Base-by-base conservation (phyloP, 805 yeast genomes). In the Ogataea henricii region DNA sequence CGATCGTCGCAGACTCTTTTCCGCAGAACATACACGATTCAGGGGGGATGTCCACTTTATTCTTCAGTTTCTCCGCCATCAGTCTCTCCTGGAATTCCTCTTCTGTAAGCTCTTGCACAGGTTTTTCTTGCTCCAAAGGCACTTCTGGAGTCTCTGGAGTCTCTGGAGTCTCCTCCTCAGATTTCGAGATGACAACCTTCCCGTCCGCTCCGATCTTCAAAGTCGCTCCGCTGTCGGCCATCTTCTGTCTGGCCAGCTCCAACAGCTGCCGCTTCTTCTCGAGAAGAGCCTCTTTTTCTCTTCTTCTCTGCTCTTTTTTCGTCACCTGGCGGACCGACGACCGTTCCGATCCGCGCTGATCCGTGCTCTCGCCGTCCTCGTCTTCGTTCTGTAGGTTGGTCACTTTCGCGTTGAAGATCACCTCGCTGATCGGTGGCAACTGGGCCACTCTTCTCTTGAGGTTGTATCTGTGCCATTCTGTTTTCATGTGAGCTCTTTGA, bases 381-480 rank as follows among this genome's bases (percentile, higher is more conserved):
- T 59, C 68, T 18, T 51, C 52, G 12, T 47, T 49, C 7, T 49
- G 25, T 18, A 53, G 8, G 18, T 32, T 52, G 12, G 58, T 45
- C 16, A 67, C 70, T 45, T 67, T 67, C 3, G 51, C 40, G 41
- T 58, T 58, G 48, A 67, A 67, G 5, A 57, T 45, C 4, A 49
- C 48, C 43, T 67, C 69, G 6, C 51, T 47, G 25, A 90, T 80
- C 1, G 96, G 85, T 6, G 91, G 85, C 48, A 90, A 69, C 25
- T 78, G 78, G 1, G 97, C 96, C 26, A 94, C 96, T 59, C 96
- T 79, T 70, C 99, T 82, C 64, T 94, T 94, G 62, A 94, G 76
- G 62, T 94, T 94, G 68, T 94, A 94, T 53, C 99, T 78, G 64
- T 94, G 99, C 99, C 99, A 94, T 47, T 94, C 99, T 2, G 96